These are phyloP conservation scores for Apophysomyces ossiformis DNA, from an alignment of 371 early-diverging fungal genomes.

Conservation along the genomic window DNA sequence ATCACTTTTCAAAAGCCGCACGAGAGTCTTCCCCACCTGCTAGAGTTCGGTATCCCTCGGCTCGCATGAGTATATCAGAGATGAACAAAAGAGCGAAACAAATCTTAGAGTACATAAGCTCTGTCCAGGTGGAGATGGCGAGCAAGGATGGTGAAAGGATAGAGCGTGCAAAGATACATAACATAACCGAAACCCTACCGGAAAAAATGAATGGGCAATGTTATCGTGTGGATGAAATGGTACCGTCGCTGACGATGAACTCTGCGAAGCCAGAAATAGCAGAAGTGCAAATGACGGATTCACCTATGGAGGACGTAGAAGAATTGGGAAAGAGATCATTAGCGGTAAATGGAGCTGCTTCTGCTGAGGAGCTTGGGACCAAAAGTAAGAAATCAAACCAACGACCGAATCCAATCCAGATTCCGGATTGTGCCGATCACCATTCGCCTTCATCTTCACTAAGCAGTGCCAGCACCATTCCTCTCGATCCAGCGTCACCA, in stretches of 20 bases:
- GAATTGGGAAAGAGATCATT: background rate
- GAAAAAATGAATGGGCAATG: background rate
- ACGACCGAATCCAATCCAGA: conserved; percentile 7
- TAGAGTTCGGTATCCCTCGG: conserved; percentile 49
- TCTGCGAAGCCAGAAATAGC: background rate
- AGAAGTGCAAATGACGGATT: background rate
- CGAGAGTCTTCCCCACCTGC: conserved; percentile 43
- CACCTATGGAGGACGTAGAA: background rate
- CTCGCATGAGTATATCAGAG: conserved; percentile 53
- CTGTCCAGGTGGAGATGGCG: conserved; percentile 55
- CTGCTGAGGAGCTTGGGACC: background rate
- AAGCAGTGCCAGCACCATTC: conserved; percentile 49
- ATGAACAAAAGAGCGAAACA: conserved; percentile 64
- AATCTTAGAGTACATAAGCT: conserved; percentile 59
- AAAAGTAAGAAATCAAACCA: background rate
- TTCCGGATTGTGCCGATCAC: conserved; percentile 1
- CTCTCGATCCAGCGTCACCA: conserved; percentile 21
- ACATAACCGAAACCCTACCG: background rate
- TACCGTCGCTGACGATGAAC: background rate
- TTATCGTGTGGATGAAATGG: background rate
- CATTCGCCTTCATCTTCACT: conserved; percentile 26
- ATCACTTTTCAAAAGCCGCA: conserved; percentile 25
- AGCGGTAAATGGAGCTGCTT: background rate
- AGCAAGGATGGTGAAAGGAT: conserved; percentile 22
- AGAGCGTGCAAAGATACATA: background rate